Evolutionary conservation across 179 eudicot species (phyloP).

Genomic region (Pouteria campechiana): DNA sequence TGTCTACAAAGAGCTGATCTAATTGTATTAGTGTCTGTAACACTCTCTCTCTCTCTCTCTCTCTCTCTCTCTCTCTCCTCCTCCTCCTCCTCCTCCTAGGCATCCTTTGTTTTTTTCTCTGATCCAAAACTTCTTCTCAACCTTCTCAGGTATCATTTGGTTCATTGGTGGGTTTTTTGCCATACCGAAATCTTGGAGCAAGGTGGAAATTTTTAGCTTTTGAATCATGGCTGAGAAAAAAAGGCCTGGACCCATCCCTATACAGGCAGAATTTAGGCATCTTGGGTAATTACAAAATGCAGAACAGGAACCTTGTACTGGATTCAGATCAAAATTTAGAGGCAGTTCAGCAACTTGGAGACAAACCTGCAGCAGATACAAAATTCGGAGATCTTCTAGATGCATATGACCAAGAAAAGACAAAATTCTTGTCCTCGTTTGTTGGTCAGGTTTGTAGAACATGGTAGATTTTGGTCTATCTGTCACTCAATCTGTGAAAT

Average conservation of each 20-base stretch:
- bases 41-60: too few species aligned
- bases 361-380: slow-evolving; percentile 45
- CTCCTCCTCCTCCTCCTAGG: too few species aligned
- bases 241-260: slow-evolving; percentile 67
- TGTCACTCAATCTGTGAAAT: too few species aligned
- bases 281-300: slow-evolving; percentile 37
- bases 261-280: slow-evolving; percentile 61
- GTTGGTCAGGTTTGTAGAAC: slow-evolving; percentile 71
- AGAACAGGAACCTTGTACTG: slow-evolving; percentile 13
- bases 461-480: too few species aligned
- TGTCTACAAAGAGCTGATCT: too few species aligned
- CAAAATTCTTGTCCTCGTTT: slow-evolving; percentile 64
- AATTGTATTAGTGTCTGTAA: too few species aligned
- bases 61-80: too few species aligned
- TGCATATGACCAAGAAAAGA: slow-evolving; percentile 76
- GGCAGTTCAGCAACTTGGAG: slow-evolving; percentile 17
- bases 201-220: slow-evolving; percentile 87
- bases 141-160: slow-evolving; percentile 78
- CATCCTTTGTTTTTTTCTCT: too few species aligned
- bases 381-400: slow-evolving; percentile 71
- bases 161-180: slow-evolving; percentile 83
- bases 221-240: slow-evolving; percentile 85
- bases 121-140: too few species aligned
- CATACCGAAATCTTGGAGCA: slow-evolving; percentile 76
- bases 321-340: slow-evolving; percentile 18